Evolutionary conservation across 257 asterid genomes (phyloP).

Genomic region (Rhazya stricta): DNA sequence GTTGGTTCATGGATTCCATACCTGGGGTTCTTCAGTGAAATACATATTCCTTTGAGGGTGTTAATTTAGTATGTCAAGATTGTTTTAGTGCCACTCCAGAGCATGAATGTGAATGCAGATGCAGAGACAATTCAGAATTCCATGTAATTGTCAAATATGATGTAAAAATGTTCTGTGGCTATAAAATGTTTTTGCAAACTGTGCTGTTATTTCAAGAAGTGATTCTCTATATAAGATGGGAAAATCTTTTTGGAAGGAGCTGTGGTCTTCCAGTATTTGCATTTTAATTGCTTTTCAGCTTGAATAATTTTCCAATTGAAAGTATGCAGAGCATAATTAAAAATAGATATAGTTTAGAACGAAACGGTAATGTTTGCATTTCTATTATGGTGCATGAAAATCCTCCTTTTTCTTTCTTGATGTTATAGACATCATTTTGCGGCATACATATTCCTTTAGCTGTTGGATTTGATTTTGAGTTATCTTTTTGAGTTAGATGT

Average conservation of each 20-base stretch:
- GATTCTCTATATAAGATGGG: neutral
- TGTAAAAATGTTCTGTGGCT: neutral
- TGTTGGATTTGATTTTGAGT: constrained; percentile 9
- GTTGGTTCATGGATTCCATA: neutral
- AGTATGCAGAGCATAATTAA: neutral
- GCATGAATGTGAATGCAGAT: neutral
- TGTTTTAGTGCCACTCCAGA: neutral
- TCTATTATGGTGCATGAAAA: neutral
- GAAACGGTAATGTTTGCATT: neutral
- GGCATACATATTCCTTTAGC: neutral
- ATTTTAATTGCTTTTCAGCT: neutral
- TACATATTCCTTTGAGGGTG: neutral
- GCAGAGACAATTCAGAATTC: neutral
- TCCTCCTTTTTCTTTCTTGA: neutral
- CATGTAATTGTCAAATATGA: neutral
- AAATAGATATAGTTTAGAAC: neutral
- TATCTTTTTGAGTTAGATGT: constrained; percentile 50
- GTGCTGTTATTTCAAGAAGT: neutral
- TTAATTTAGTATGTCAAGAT: neutral
- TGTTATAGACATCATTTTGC: neutral
- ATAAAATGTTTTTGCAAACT: neutral
- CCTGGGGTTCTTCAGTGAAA: neutral
- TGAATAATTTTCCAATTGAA: neutral
- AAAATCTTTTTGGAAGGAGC: neutral
- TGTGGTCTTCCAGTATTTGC: neutral